Evolutionary conservation across 1,139 yeast genomes (phyloP), one percentile per base, ranked within the genome.

Genomic region (Candida sp.): DNA sequence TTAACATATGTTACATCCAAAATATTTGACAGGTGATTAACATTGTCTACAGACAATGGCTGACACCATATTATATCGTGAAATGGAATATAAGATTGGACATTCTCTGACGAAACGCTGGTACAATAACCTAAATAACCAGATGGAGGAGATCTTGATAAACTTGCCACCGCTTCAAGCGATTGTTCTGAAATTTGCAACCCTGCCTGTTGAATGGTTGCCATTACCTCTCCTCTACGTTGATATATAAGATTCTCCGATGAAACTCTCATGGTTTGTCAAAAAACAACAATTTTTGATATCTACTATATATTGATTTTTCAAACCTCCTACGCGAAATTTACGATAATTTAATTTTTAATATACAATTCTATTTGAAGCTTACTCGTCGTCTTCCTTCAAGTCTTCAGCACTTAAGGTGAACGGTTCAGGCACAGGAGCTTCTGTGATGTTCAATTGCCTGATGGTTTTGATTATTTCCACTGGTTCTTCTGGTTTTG

Each of bases 351-450:
- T 25, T 8, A 25, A 7, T 25, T 25, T 25, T 25, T 25, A 25
- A 25, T 25, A 25, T 25, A 25, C 29, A 25, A 8, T 36, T 35
- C 38, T 36, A 25, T 25, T 7, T 25, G 11, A 25, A 11, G 22
- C 30, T 36, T 36, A 36, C 21, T 36, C 38, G 23, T 61, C 64
- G 23, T 68, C 73, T 45, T 68, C 68, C 46, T 68, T 63, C 52
- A 73, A 66, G 50, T 77, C 81, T 41, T 71, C 79, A n/a, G 75
- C 80, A 49, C 70, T 68, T 55, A 82, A 81, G 9, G 73, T 74
- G 60, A 93, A 93, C 43, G 97, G 95, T 53, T 85, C 84, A 30
- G 98, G 98, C 41, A 90, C 57, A 40, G 98, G 97, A 0, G 98
- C 98, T 55, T 89, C 95, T 27, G 82, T 84, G 48, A 81, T 76